phyloP scores from a whole-genome alignment of 768 basidiomycete species.

The Leccinum disarticulatum region DNA sequence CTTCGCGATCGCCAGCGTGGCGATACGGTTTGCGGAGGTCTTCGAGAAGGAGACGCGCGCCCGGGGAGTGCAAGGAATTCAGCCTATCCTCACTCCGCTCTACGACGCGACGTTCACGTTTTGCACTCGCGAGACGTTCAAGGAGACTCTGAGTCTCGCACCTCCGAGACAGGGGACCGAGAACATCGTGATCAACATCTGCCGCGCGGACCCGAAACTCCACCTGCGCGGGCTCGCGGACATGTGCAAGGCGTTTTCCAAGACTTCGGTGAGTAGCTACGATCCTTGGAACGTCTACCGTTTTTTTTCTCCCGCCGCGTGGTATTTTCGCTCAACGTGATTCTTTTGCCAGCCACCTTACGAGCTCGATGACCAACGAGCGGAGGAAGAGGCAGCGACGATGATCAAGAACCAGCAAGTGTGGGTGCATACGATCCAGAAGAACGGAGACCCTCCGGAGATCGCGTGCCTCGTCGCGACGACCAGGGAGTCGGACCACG shows the following conservation, averaged over 20 bases:
- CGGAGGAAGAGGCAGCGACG: conserved; percentile 48
- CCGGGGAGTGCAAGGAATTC: conserved; percentile 2
- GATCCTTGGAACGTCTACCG: neutral
- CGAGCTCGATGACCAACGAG: conserved; percentile 40
- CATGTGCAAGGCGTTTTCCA: conserved; percentile 57
- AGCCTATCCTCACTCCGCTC: conserved; percentile 44
- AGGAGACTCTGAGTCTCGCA: neutral
- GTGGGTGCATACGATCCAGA: conserved; percentile 57
- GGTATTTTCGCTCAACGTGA: neutral
- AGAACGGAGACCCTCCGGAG: conserved; percentile 24
- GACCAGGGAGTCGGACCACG: conserved; percentile 54
- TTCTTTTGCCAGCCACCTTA: conserved; percentile 52
- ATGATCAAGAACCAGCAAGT: conserved; percentile 48
- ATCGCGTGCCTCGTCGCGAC: conserved; percentile 72
- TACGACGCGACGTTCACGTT: conserved; percentile 61
- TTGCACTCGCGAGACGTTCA: conserved; percentile 48
- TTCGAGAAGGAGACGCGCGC: conserved; percentile 41
- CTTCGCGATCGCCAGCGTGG: conserved; percentile 53
- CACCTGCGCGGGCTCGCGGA: conserved; percentile 38
- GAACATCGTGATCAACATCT: conserved; percentile 28
- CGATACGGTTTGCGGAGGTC: conserved; percentile 42
- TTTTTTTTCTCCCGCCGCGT: neutral
- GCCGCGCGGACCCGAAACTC: conserved; percentile 30
- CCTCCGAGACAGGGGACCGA: neutral
- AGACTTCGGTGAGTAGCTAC: conserved; percentile 51